phyloP scores from a whole-genome alignment of 352 stramenopile genomes.

The Pythium folliculosum region DNA sequence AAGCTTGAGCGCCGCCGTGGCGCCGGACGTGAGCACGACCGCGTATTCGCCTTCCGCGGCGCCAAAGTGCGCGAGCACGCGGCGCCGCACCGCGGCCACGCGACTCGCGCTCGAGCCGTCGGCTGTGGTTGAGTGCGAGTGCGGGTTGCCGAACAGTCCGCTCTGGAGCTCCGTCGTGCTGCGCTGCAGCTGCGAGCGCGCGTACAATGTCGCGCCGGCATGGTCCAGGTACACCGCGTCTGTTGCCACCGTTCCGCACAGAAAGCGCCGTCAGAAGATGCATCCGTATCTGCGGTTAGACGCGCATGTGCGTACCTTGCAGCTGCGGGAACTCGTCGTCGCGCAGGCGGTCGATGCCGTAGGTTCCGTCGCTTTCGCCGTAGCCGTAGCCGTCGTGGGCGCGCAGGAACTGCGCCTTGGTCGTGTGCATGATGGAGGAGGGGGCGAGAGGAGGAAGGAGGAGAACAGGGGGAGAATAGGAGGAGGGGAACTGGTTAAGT shows the following conservation, averaged over 20 bases:
- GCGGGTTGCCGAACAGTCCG: slow-evolving; percentile 66
- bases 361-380: neutral
- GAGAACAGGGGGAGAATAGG: neutral
- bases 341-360: slow-evolving; percentile 18
- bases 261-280: neutral
- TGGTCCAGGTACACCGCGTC: slow-evolving; percentile 78
- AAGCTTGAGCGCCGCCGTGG: slow-evolving; percentile 80
- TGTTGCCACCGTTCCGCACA: neutral
- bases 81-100: slow-evolving; percentile 47
- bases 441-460: neutral
- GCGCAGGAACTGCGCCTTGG: slow-evolving; percentile 20
- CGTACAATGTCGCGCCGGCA: slow-evolving; percentile 81
- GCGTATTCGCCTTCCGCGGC: slow-evolving; percentile 70
- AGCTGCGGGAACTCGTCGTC: slow-evolving; percentile 27
- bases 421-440: slow-evolving; percentile 16
- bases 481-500: neutral
- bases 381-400: slow-evolving; percentile 22
- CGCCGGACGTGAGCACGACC: slow-evolving; percentile 85
- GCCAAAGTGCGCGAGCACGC: slow-evolving; percentile 71
- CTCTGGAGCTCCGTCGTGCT: slow-evolving; percentile 49
- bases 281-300: too few species aligned
- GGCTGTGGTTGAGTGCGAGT: slow-evolving; percentile 38
- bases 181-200: slow-evolving; percentile 56
- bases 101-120: slow-evolving; percentile 41
- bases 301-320: neutral